These are phyloP conservation scores for Suillus alpinus DNA, from an alignment of 768 basidiomycete genomes.

Conservation along the genomic window DNA sequence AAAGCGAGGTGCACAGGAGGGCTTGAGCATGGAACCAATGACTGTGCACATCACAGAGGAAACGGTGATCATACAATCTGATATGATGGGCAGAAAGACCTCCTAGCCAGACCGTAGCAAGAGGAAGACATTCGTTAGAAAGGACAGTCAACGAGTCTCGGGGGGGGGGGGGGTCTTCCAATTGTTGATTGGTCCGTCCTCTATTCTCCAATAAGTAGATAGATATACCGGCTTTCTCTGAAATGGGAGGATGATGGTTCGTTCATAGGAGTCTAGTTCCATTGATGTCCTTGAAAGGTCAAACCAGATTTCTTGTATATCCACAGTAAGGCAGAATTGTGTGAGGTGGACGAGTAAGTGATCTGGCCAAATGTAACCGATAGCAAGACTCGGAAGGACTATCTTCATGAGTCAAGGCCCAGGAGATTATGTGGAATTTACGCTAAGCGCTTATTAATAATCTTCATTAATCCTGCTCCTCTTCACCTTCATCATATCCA, in stretches of 20 bases:
- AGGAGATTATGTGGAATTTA: not conserved
- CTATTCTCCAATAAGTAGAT: not conserved
- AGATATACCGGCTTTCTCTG: not conserved
- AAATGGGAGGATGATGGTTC: not conserved
- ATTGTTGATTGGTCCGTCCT: no score
- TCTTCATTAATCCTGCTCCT: no score
- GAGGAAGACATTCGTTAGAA: not conserved
- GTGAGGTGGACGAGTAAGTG: no score
- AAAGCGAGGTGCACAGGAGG: not conserved
- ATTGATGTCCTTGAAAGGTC: not conserved
- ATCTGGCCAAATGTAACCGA: no score
- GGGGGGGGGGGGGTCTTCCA: not conserved
- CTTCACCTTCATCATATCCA: conserved; percentile 16
- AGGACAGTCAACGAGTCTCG: not conserved
- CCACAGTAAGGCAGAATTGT: not conserved
- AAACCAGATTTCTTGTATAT: not conserved
- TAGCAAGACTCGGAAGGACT: no score
- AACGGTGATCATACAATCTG: not conserved
- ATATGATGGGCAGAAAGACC: not conserved
- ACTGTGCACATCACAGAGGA: not conserved
- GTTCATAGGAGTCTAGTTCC: not conserved
- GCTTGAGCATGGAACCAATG: not conserved
- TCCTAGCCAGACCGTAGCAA: no score
- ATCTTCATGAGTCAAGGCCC: no score
- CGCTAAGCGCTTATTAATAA: not conserved